Percentiles rank a stretch among this genome's conserved stretches.
Conservation (phyloP, 2,329 filamentous ascomycete species). For the Cercospora berteroae region DNA sequence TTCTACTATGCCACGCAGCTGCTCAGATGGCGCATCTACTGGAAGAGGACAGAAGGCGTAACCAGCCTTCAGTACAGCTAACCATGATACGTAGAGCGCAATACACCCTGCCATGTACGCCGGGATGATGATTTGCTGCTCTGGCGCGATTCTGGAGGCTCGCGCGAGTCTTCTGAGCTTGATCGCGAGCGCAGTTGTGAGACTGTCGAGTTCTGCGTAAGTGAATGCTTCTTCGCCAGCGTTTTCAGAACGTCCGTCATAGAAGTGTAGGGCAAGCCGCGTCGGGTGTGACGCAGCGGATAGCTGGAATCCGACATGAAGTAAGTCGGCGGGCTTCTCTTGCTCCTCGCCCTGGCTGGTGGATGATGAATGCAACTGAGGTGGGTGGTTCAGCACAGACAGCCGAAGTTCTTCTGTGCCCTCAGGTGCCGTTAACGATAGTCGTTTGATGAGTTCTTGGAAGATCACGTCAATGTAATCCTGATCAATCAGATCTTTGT, state of each 20-base stretch:
- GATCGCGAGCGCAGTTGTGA: slow-evolving; percentile 15
- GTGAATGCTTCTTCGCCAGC: slow-evolving; percentile 9
- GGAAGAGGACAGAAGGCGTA: slow-evolving; percentile 20
- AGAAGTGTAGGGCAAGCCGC: slow-evolving; percentile 16
- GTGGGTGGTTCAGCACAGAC: slow-evolving; percentile 21
- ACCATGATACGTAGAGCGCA: slow-evolving; percentile 21
- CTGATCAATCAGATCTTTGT: slow-evolving; percentile 3
- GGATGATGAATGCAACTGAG: slow-evolving; percentile 5
- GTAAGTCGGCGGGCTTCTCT: not conserved
- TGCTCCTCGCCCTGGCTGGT: not conserved
- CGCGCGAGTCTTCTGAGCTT: slow-evolving; percentile 1
- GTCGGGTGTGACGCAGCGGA: slow-evolving; percentile 7
- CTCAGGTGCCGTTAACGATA: not conserved
- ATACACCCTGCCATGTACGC: slow-evolving; percentile 18
- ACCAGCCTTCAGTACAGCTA: slow-evolving; percentile 21
- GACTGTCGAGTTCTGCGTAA: slow-evolving; percentile 15
- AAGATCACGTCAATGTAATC: slow-evolving; percentile 12
- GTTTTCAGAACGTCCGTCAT: not conserved
- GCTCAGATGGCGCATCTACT: slow-evolving; percentile 16
- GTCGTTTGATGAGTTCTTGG: slow-evolving; percentile 4
- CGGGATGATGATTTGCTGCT: slow-evolving; percentile 8
- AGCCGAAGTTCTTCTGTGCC: not conserved
- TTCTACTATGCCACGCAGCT: slow-evolving; percentile 18
- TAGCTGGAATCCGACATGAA: slow-evolving; percentile 17
- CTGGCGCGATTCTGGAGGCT: not conserved